Percentiles rank a stretch among this genome's conserved stretches.
These are phyloP conservation scores for Wickerhamomyces kurtzmanii DNA, from an alignment of 805 yeast genomes.

Conservation along the genomic window DNA sequence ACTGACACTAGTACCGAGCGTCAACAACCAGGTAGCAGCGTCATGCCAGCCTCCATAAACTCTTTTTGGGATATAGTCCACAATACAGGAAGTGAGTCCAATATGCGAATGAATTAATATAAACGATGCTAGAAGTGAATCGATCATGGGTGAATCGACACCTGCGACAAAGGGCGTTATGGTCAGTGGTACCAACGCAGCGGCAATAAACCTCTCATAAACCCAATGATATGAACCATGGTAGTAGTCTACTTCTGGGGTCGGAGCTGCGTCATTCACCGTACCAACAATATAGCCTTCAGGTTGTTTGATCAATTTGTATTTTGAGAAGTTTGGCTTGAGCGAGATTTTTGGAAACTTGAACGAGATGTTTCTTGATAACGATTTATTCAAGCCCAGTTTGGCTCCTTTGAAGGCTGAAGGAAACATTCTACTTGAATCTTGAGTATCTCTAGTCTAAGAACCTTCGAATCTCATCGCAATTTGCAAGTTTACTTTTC, in stretches of 20 bases:
- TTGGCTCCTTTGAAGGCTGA: too few relatives aligned
- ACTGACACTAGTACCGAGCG: conserved; percentile 54
- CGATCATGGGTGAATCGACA: conserved; percentile 41
- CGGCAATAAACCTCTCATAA: conserved; percentile 50
- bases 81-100: conserved; percentile 71
- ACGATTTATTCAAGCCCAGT: too few relatives aligned
- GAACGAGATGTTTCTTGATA: conserved; percentile 3
- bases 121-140: conserved; percentile 44
- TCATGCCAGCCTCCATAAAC: conserved; percentile 60
- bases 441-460: too few relatives aligned
- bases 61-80: conserved; percentile 69
- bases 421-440: too few relatives aligned
- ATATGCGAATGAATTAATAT: conserved; percentile 56
- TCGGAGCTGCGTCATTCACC: conserved; percentile 61
- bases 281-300: conserved; percentile 67
- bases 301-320: conserved; percentile 52
- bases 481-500: too few relatives aligned
- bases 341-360: conserved; percentile 8
- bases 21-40: conserved; percentile 47
- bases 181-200: conserved; percentile 55
- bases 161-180: conserved; percentile 47
- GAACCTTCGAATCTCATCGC: too few relatives aligned
- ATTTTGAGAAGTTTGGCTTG: conserved; percentile 18
- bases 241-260: conserved; percentile 41
- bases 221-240: conserved; percentile 76